Base-by-base conservation (phyloP, 306 rosid genomes). In the Fagus sylvatica region DNA sequence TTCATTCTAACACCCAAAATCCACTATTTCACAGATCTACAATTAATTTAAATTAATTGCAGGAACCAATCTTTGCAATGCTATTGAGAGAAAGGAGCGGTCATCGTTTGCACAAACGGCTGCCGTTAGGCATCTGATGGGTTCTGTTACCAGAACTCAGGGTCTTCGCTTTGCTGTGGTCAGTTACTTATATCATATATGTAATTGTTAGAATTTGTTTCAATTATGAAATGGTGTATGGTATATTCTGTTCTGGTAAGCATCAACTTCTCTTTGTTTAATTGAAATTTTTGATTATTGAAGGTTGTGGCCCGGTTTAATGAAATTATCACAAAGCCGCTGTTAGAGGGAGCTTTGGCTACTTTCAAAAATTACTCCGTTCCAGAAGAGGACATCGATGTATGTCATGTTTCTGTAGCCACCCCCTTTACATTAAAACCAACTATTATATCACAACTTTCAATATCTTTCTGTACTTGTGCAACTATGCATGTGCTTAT, bases 281-380 rank as follows among this genome's bases (percentile, higher is more conserved):
- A 36, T 69, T 72, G 43, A 40, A 34, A 46, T 10, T 43, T 54
- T 54, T 51, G 16, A 22, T 53, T 61, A 28, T 65, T 53, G 81
- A 84, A 94, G 99, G 99, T 93, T 81, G 97, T 93, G 53, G 96
- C 98, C 9, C 90, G 98, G 78, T 95, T 95, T 82, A 95, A 92
- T 84, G 99, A 95, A 86, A 89, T 92, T 4, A 57, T 95, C 68
- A 95, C 98, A 42, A 95, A 82, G 85, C 93, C 68, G 33, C 93
- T 93, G 76, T 79, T 95, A 66, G 98, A 95, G 82, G 99, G 99
- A 72, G 99, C 99, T 71, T 86, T 95, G 86, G 69, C 87, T 70
- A 84, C 98, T 70, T 92, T 92, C 90, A 87, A 85, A 80, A 88
- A 87, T 73, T 95, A 89, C 76, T 86, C 91, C 2, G 93, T 92